Evolutionary conservation across 352 stramenopile genomes (phyloP), one percentile per base, ranked within the genome.

Genomic region (Pythium periplocum): DNA sequence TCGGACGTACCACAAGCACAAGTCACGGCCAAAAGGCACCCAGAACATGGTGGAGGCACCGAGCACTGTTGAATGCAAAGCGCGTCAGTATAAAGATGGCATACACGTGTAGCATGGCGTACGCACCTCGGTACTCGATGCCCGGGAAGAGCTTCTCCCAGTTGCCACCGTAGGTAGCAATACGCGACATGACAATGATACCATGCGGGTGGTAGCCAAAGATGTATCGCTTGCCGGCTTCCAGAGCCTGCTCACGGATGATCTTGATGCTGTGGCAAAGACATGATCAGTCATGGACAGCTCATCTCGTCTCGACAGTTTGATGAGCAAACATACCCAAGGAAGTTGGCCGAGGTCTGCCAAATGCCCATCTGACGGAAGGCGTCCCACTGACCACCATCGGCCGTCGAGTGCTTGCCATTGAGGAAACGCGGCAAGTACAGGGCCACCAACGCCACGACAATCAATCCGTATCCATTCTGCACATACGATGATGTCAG

Each of bases 121-220:
- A 55, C 69, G 37, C 41, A 90, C 75, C 62, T 57, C 77, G 66
- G 6, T 70, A 78, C 8, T 49, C 42, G 51, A 90, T 77, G 48
- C 58, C 71, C 10, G 80, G 77, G 56, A 90, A 90, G 6, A 86
- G 48, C 43, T 78, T 80, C 52, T 88, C 80, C 77, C 78, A 90
- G 55, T 71, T 83, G 45, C 80, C 74, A 11, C 60, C 80, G 45
- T 87, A 85, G 11, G 66, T 78, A 6, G 80, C 69, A 37, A 90
- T 55, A n/a, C 80, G 77, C 36, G 80, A 90, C 30, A 90, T 55
- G 10, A 90, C 68, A 45, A 90, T 78, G 62, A 90, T 88, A 32
- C 77, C 80, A 51, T 90, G 80, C 26, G 80, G 80, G 51, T 91
- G 78, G 55, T 73, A 87, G 44, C 71, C 78, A 51, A 90, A 90